These are phyloP conservation scores for Arthrinium phaeospermum DNA, from an alignment of 2,329 filamentous ascomycete species.

Conservation along the genomic window DNA sequence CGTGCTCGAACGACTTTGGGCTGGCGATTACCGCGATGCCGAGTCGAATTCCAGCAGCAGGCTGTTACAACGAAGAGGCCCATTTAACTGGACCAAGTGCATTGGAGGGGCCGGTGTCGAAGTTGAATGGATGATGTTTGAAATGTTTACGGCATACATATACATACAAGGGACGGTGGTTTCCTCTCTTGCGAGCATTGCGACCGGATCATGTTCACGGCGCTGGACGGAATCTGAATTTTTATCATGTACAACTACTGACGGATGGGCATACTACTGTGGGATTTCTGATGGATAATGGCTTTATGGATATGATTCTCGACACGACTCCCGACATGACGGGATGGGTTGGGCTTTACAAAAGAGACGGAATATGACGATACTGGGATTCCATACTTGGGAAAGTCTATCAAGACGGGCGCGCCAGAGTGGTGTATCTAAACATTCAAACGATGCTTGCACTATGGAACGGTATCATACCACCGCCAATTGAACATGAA, in stretches of 20 bases:
- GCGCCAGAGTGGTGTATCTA: neutral
- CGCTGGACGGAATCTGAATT: neutral
- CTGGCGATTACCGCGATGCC: constrained; percentile 53
- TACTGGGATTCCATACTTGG: constrained; percentile 1
- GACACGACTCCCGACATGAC: constrained; percentile 7
- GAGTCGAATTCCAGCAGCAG: constrained; percentile 35
- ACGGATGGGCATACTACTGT: constrained; percentile 5
- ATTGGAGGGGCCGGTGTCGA: constrained; percentile 62
- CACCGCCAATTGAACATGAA: neutral
- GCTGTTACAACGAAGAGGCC: constrained; percentile 49
- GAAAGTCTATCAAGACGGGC: neutral
- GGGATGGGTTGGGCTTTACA: neutral
- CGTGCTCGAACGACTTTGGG: constrained; percentile 85
- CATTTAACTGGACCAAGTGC: constrained; percentile 64
- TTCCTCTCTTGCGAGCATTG: neutral
- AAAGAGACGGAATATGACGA: constrained; percentile 2
- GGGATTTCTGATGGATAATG: constrained; percentile 20
- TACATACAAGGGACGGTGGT: neutral
- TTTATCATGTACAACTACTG: constrained; percentile 18
- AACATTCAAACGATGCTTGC: neutral
- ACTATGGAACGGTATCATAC: neutral
- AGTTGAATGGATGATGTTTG: constrained; percentile 71
- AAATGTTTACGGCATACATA: neutral
- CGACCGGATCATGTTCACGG: constrained; percentile 9
- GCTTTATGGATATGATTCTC: constrained; percentile 20